Evolutionary conservation across 805 yeast genomes (phyloP).

Genomic region (Saccharomycopsis sp.): DNA sequence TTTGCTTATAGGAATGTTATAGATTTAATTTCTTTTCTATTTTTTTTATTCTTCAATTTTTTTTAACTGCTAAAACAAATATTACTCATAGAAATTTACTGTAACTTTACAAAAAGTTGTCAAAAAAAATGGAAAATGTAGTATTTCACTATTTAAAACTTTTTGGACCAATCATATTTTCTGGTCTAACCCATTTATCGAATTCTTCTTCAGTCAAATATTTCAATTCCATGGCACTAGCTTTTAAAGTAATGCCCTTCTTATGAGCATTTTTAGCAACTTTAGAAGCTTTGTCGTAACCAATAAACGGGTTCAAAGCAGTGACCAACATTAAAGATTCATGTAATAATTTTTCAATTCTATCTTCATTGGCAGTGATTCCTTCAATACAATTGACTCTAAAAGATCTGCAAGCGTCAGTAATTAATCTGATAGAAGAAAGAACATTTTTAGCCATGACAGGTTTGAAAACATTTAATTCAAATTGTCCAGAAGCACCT

Average conservation of each 20-base stretch:
- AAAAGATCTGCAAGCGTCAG: slow-evolving; percentile 85
- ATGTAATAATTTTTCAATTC: slow-evolving; percentile 76
- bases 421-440: slow-evolving; percentile 74
- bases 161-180: slow-evolving; percentile 89
- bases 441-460: slow-evolving; percentile 85
- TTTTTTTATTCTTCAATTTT: neutral
- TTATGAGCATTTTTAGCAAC: slow-evolving; percentile 98
- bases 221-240: slow-evolving; percentile 85
- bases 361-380: slow-evolving; percentile 76
- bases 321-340: slow-evolving; percentile 97
- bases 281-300: slow-evolving; percentile 94
- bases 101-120: no score
- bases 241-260: slow-evolving; percentile 91
- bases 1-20: no score
- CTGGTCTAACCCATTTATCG: slow-evolving; percentile 95
- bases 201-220: slow-evolving; percentile 77
- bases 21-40: neutral
- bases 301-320: slow-evolving; percentile 96
- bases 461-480: slow-evolving; percentile 96
- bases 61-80: no score
- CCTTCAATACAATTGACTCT: slow-evolving; percentile 93
- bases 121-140: no score
- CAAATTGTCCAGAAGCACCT: slow-evolving; percentile 98
- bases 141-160: no score
- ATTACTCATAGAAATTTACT: no score